These are phyloP conservation scores for Oryza longistaminata DNA, from an alignment of 176 grass and related monocot species.

Conservation along the genomic window DNA sequence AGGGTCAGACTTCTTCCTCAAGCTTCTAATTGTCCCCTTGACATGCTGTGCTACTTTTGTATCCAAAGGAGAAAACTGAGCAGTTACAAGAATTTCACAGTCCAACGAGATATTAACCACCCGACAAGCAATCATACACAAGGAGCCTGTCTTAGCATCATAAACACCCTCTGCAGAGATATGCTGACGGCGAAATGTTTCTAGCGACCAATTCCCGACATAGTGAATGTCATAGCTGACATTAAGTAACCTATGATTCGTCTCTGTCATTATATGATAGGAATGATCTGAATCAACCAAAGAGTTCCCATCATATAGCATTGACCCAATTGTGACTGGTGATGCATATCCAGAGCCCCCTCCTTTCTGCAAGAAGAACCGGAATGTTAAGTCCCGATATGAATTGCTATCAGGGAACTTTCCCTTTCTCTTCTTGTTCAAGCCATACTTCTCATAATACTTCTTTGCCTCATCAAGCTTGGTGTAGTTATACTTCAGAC, in stretches of 20 bases:
- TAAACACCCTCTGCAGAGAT: slow-evolving; percentile 83
- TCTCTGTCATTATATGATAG: neutral
- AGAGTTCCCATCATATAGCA: slow-evolving; percentile 48
- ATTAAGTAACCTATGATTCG: slow-evolving; percentile 40
- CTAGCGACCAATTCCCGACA: slow-evolving; percentile 46
- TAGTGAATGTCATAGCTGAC: slow-evolving; percentile 75
- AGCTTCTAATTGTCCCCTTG: slow-evolving; percentile 60
- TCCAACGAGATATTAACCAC: slow-evolving; percentile 37
- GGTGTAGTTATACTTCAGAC: slow-evolving; percentile 75
- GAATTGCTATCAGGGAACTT: slow-evolving; percentile 61
- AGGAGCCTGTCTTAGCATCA: slow-evolving; percentile 58
- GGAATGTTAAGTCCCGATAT: slow-evolving; percentile 54
- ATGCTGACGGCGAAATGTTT: slow-evolving; percentile 36
- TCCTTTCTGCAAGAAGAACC: slow-evolving; percentile 35
- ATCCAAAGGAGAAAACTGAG: slow-evolving; percentile 71
- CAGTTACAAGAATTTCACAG: slow-evolving; percentile 60
- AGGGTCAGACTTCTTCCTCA: slow-evolving; percentile 60
- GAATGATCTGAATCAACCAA: slow-evolving; percentile 1
- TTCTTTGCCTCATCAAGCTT: slow-evolving; percentile 56
- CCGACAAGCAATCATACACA: slow-evolving; percentile 76
- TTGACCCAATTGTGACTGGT: slow-evolving; percentile 62
- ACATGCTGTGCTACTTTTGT: slow-evolving; percentile 43
- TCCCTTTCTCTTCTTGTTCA: slow-evolving; percentile 50
- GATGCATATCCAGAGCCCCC: slow-evolving; percentile 52
- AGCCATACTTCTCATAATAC: slow-evolving; percentile 38